phyloP scores from a whole-genome alignment of 352 stramenopile genomes.

The Phytophthora citrophthora region DNA sequence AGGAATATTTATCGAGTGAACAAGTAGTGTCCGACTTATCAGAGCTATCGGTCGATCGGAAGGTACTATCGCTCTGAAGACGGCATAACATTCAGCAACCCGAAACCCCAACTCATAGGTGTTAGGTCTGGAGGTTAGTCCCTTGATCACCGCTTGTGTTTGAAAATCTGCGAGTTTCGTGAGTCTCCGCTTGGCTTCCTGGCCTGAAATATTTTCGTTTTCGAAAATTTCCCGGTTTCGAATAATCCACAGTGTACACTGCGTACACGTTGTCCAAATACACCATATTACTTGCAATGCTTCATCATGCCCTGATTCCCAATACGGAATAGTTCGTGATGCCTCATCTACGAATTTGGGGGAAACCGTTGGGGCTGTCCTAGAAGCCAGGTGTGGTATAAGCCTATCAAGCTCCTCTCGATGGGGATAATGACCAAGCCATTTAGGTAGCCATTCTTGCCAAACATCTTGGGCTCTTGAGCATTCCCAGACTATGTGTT shows the following conservation, averaged over 20 bases:
- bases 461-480: too few relatives aligned
- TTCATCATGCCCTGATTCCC: too few relatives aligned
- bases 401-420: too few relatives aligned
- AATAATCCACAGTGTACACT: neutral
- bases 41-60: neutral
- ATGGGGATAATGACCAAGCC: too few relatives aligned
- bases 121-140: neutral
- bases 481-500: too few relatives aligned
- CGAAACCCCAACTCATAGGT: neutral
- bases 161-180: neutral
- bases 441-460: too few relatives aligned
- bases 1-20: neutral
- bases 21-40: neutral
- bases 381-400: too few relatives aligned
- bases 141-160: neutral
- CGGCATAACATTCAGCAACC: neutral
- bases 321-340: too few relatives aligned
- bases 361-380: too few relatives aligned
- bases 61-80: neutral
- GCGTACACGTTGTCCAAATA: too few relatives aligned
- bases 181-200: neutral
- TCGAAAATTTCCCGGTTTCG: neutral
- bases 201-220: neutral
- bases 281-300: too few relatives aligned
- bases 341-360: too few relatives aligned